phyloP scores from a whole-genome alignment of 1,284 basidiomycete genomes.

The Ustilago trichophora region DNA sequence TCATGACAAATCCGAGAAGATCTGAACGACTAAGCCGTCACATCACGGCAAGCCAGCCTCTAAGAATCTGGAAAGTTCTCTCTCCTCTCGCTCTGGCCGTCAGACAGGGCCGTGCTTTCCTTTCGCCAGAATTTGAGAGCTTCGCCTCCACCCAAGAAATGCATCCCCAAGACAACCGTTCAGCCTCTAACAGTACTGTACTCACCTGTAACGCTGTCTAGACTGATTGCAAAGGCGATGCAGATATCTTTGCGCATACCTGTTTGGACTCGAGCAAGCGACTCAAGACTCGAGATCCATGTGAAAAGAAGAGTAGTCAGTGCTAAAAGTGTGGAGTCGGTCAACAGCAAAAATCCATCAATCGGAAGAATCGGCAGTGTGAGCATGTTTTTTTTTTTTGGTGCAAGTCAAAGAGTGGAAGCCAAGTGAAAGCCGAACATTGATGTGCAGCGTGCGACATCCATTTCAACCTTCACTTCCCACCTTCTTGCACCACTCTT shows the following conservation, averaged over 20 bases:
- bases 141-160: conserved; percentile 2
- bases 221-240: no score
- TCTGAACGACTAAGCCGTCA: conserved; percentile 10
- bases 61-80: conserved; percentile 34
- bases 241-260: no score
- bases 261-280: no score
- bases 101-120: conserved; percentile 4
- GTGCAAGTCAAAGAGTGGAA: no score
- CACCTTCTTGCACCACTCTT: no score
- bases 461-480: not conserved
- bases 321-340: no score
- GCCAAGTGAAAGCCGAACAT: not conserved
- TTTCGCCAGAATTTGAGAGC: not conserved
- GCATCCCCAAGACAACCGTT: not conserved
- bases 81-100: not conserved
- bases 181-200: no score
- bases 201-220: no score
- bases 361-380: not conserved
- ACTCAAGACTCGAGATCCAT: no score
- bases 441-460: conserved; percentile 7
- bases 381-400: not conserved
- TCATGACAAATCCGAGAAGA: conserved; percentile 30
- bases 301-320: no score
- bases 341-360: no score
- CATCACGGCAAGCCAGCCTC: not conserved